Base-by-base conservation (phyloP, 495 filamentous ascomycete species). In the Annulohypoxylon maeteangense region DNA sequence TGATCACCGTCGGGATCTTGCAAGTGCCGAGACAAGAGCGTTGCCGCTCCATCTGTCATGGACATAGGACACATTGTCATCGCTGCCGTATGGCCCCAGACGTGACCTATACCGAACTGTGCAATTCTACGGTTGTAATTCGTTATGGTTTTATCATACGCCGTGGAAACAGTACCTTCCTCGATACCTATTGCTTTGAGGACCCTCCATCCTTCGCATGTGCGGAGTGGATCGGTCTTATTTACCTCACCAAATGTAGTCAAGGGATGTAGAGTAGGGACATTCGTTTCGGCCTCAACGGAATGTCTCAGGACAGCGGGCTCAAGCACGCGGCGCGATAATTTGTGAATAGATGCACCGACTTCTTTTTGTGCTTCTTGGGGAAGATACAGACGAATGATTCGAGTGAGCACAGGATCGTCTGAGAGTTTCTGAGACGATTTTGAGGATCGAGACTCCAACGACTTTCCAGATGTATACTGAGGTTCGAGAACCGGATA, bases 51-150 rank as follows among this genome's bases (percentile, higher is more conserved):
- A n/a, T 50, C 45, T 14, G 45, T 50, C 45, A 50, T 50, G 8
- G 45, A 50, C 45, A 50, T 50, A 50, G 45, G 45, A 8, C 45
- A 50, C 45, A 50, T 25, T 3, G 45, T 50, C 45, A 50, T 25
- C 22, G 45, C 45, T 4, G 45, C 7, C 4, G 45, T 25, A 25
- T 50, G 45, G n/a, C 45, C 14, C 45, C 45, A 50, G 1, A 50
- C 45, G 4, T 50, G 45, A 27, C 4, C 12, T 22, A 50, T 25
- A 14, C 22, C 20, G 22, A 50, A 50, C 7, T 50, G 45, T 25
- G 45, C 45, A 50, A 50, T 6, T 27, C 45, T 50, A 8, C 45
- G 45, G 7, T 50, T 50, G 7, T 50, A 50, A 25, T 25, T 50
- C 8, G 45, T 25, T 25, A 11, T n/a, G 11, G 8, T 27, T 3